Evolutionary conservation across 768 basidiomycete species (phyloP).

Genomic region (Hirschioporus abietinus): DNA sequence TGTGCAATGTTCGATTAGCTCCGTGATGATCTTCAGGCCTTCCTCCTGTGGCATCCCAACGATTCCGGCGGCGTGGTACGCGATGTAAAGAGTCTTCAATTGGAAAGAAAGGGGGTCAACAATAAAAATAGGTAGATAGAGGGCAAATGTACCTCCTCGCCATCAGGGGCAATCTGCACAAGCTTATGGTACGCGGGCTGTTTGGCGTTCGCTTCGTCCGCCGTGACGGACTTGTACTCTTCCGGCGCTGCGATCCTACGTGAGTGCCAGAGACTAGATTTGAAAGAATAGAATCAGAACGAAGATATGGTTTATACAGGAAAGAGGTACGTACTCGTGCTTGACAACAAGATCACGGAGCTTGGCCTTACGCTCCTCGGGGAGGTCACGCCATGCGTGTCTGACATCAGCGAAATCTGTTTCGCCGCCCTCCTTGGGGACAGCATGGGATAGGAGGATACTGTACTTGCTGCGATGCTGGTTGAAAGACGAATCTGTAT

Average conservation of each 20-base stretch:
- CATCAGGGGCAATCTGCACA: conserved; percentile 13
- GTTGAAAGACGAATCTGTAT: conserved; percentile 22
- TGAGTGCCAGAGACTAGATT: conserved; percentile 17
- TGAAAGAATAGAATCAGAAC: background rate
- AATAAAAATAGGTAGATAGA: background rate
- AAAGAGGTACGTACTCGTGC: conserved; percentile 12
- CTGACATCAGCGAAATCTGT: conserved; percentile 23
- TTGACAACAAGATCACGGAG: conserved; percentile 15
- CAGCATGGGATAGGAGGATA: conserved; percentile 19
- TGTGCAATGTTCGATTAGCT: conserved; percentile 15
- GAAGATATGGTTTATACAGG: background rate
- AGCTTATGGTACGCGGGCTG: conserved; percentile 18
- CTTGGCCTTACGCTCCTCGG: conserved; percentile 19
- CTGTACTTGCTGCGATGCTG: conserved; percentile 20
- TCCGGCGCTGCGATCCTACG: conserved; percentile 17
- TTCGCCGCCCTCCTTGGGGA: conserved; percentile 22
- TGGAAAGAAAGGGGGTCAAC: background rate
- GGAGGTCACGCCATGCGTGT: conserved; percentile 20
- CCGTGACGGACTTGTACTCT: conserved; percentile 15
- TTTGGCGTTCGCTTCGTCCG: conserved; percentile 13
- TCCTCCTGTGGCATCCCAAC: conserved; percentile 15
- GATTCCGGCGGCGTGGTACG: conserved; percentile 15
- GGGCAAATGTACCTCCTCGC: background rate
- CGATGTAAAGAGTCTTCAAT: conserved; percentile 15
- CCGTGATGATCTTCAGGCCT: conserved; percentile 14